These are phyloP conservation scores for Zanthoxylum bungeanum DNA, from an alignment of 345 rosid genomes.

Conservation along the genomic window DNA sequence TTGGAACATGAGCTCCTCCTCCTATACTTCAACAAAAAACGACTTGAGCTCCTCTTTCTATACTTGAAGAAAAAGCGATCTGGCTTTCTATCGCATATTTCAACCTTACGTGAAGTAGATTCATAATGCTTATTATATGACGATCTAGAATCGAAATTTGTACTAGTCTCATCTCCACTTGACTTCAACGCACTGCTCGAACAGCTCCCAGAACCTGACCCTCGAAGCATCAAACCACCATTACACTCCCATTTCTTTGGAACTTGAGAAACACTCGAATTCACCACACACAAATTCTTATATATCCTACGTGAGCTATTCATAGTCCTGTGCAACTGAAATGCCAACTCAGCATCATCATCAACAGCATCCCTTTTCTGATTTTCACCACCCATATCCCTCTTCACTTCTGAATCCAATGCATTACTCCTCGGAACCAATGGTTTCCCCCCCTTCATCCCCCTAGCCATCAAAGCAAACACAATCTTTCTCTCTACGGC, in stretches of 20 bases:
- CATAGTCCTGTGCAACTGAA: conserved; percentile 32
- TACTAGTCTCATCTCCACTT: conserved; percentile 18
- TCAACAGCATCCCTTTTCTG: background rate
- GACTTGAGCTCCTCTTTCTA: conserved; percentile 30
- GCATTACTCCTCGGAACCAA: conserved; percentile 12
- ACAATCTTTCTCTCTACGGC: conserved; percentile 20
- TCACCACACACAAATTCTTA: conserved; percentile 17
- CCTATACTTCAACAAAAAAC: conserved; percentile 34
- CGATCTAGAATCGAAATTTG: conserved; percentile 16
- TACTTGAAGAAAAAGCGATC: conserved; percentile 41
- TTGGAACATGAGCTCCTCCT: conserved; percentile 19
- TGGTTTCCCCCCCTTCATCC: conserved; percentile 23
- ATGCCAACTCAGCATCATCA: conserved; percentile 32
- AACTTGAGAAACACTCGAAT: conserved; percentile 7
- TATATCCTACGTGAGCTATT: conserved; percentile 33
- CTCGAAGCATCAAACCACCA: background rate
- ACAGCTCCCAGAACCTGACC: conserved; percentile 15
- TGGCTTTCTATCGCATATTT: conserved; percentile 1
- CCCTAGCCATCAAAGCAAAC: conserved; percentile 28
- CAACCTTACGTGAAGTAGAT: conserved; percentile 5
- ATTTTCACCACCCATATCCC: conserved; percentile 2
- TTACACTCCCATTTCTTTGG: background rate
- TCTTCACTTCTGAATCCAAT: conserved; percentile 10
- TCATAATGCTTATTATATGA: conserved; percentile 12
- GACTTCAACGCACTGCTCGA: conserved; percentile 22